Percentiles rank a stretch among this genome's conserved stretches.
These are phyloP conservation scores for Pythium sp. DNA, from an alignment of 352 stramenopile genomes.

Conservation along the genomic window DNA sequence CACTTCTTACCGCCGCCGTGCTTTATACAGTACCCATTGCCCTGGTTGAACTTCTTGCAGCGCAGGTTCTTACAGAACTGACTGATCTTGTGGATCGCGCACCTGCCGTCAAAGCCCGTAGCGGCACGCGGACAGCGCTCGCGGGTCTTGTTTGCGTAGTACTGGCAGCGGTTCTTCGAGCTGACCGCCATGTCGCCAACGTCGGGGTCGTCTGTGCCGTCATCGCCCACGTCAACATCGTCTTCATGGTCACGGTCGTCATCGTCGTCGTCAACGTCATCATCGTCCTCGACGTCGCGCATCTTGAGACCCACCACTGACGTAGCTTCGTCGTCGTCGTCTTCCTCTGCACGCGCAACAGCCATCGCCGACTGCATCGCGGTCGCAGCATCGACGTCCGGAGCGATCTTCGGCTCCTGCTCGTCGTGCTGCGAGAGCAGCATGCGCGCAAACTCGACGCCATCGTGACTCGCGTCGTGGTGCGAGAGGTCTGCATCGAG, in stretches of 20 bases:
- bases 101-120: constrained; percentile 72
- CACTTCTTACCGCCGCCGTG: constrained; percentile 85
- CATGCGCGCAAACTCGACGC: constrained; percentile 68
- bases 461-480: constrained; percentile 44
- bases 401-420: constrained; percentile 28
- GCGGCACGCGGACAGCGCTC: constrained; percentile 58
- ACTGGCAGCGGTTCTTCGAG: constrained; percentile 55
- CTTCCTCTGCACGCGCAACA: constrained; percentile 18
- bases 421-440: constrained; percentile 68
- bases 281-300: constrained; percentile 11
- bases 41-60: constrained; percentile 86
- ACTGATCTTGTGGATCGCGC: constrained; percentile 78
- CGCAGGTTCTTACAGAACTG: constrained; percentile 79
- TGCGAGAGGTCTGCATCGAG: constrained; percentile 45
- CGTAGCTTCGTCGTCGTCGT: not conserved
- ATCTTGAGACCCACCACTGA: constrained; percentile 5
- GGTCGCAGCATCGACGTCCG: not conserved
- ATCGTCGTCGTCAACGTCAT: constrained; percentile 8
- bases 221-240: constrained; percentile 20
- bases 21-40: constrained; percentile 82
- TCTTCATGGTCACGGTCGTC: constrained; percentile 1
- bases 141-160: constrained; percentile 64
- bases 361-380: constrained; percentile 7
- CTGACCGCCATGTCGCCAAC: constrained; percentile 21
- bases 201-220: constrained; percentile 17